These are phyloP conservation scores for Lactarius sp. DNA, from an alignment of 768 basidiomycete genomes.

Conservation along the genomic window DNA sequence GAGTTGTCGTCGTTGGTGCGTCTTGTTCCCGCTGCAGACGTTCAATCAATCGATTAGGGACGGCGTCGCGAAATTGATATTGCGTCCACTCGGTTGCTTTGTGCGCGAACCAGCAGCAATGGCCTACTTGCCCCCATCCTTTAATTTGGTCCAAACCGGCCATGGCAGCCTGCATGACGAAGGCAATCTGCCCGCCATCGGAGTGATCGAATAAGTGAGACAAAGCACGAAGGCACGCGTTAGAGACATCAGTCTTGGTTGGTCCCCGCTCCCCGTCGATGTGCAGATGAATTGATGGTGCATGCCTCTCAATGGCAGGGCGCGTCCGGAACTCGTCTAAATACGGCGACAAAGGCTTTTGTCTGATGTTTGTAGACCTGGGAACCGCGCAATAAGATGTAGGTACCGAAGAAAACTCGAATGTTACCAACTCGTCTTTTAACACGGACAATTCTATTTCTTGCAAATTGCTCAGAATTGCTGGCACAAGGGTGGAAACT, in stretches of 20 bases:
- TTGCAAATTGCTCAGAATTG: constrained; percentile 64
- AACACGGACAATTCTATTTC: constrained; percentile 55
- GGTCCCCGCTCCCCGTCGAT: constrained; percentile 87
- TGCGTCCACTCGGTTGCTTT: constrained; percentile 82
- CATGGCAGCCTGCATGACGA: constrained; percentile 67
- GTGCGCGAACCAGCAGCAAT: constrained; percentile 80
- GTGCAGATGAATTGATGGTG: constrained; percentile 85
- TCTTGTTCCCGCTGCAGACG: constrained; percentile 63
- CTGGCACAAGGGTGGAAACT: constrained; percentile 61
- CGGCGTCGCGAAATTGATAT: constrained; percentile 88
- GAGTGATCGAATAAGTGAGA: constrained; percentile 71
- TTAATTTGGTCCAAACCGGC: constrained; percentile 56
- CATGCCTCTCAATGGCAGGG: constrained; percentile 74
- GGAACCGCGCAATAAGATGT: constrained; percentile 14
- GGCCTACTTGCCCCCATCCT: constrained; percentile 62
- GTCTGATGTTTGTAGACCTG: constrained; percentile 60
- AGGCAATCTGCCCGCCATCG: constrained; percentile 66
- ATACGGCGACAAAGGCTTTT: constrained; percentile 70
- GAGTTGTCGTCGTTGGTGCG: constrained; percentile 38
- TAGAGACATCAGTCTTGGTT: constrained; percentile 63
- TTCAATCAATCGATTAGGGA: constrained; percentile 82
- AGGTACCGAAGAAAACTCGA: neutral
- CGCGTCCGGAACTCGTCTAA: constrained; percentile 79
- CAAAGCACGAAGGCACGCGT: constrained; percentile 65
- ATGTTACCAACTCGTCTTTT: constrained; percentile 58